Evolutionary conservation across 2,329 filamentous ascomycete genomes (phyloP).

Genomic region (Xylaria sp.): DNA sequence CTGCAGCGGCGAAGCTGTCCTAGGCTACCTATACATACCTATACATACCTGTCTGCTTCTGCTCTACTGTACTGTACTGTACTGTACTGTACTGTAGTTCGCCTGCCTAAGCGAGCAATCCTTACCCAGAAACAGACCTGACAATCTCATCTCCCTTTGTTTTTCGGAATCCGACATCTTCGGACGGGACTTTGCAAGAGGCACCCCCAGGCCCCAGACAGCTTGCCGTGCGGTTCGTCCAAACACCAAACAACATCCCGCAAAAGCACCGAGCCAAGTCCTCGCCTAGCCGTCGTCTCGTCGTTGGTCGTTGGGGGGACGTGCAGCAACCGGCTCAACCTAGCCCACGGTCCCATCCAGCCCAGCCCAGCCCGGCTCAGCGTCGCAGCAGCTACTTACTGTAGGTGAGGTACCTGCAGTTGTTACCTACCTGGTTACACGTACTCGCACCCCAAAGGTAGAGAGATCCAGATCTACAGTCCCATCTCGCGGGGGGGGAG

Average conservation of each 20-base stretch:
- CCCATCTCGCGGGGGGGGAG: conserved; percentile 20
- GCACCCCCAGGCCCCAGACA: not conserved
- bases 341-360: too few relatives aligned
- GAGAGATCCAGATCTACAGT: conserved; percentile 26
- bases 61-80: too few relatives aligned
- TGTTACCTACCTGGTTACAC: conserved; percentile 9
- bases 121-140: conserved; percentile 25
- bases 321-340: conserved; percentile 17
- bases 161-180: conserved; percentile 37
- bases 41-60: too few relatives aligned
- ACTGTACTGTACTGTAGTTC: not conserved
- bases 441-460: conserved; percentile 20
- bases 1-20: too few relatives aligned
- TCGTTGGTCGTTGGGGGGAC: conserved; percentile 6
- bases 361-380: too few relatives aligned
- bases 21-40: too few relatives aligned
- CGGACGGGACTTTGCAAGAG: conserved; percentile 27
- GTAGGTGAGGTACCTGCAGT: not conserved
- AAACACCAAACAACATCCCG: conserved; percentile 10
- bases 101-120: conserved; percentile 35
- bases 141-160: conserved; percentile 15
- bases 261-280: conserved; percentile 16
- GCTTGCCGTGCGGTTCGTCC: conserved; percentile 25
- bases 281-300: conserved; percentile 27
- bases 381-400: not conserved